Evolutionary conservation across 495 filamentous ascomycete species (phyloP), one percentile per base, ranked within the genome.

Genomic region (Penicillium cataractarum): DNA sequence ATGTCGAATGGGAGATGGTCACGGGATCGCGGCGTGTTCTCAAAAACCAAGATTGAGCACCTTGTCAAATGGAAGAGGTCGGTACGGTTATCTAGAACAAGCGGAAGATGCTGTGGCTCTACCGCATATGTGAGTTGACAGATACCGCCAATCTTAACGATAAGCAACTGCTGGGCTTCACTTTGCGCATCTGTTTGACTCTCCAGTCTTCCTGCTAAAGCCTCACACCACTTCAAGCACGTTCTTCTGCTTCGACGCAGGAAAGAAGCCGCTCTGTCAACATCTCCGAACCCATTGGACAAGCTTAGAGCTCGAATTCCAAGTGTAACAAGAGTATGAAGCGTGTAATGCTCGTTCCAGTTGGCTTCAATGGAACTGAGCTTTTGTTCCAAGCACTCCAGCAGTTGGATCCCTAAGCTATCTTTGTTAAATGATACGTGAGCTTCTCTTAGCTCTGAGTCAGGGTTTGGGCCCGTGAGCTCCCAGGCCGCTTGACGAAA

Each of bases 281-380:
- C 26, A 13, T 66, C 49, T 7, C 54, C 42, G 2, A 50, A 22
- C 17, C 12, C 39, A 3, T 62, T 44, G 2, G 65, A 71, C 1
- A 79, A 52, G 2, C 77, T 80, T 10, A 82, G 63, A 13, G 79
- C 51, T 9, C 76, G 75, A 44, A 71, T 61, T 0, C 74, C 64
- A 10, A 81, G 58, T 7, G 67, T 46, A 33, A 80, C 68, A 55
- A 83, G 73, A 4, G 70, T 66, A 40, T 75, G 65, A 0, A 80
- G 67, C 6, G 76, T 76, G 24, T 65, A 49, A 19, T 69, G 65
- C 17, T 76, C 76, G 55, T 78, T 69, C 82, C 82, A 85, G 48
- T 84, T 85, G 3, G 71, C 73, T 59, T 76, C 65, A 22, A 80
- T 67, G 29, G 68, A 70, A 13, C 35, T 26, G 9, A 76, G 55